Evolutionary conservation across 2,329 filamentous ascomycete species (phyloP).

Genomic region (Fusarium cyanostomum): DNA sequence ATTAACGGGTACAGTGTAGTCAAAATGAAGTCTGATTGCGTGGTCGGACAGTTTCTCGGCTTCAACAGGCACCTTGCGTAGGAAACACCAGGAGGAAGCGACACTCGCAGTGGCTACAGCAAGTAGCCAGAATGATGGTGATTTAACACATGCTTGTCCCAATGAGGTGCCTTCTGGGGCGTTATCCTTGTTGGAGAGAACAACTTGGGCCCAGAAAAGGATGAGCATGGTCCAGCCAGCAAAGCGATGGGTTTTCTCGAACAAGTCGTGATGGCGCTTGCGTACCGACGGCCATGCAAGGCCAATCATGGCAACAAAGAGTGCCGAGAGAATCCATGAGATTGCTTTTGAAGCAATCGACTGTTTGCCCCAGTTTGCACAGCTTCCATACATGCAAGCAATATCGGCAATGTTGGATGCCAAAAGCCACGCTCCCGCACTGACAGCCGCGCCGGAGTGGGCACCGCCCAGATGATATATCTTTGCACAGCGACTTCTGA

Average conservation of each 20-base stretch:
- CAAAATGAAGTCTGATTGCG: constrained; percentile 75
- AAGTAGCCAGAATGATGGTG: constrained; percentile 72
- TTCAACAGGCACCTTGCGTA: constrained; percentile 73
- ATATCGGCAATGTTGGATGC: constrained; percentile 48
- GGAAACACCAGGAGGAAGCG: constrained; percentile 75
- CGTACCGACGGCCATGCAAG: constrained; percentile 73
- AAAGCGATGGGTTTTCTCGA: constrained; percentile 77
- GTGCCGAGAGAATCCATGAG: constrained; percentile 66
- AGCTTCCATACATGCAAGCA: constrained; percentile 30
- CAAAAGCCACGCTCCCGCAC: constrained; percentile 59
- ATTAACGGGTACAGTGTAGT: constrained; percentile 66
- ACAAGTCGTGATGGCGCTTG: constrained; percentile 70
- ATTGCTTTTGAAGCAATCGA: constrained; percentile 57
- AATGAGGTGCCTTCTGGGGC: constrained; percentile 46
- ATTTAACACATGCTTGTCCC: constrained; percentile 50
- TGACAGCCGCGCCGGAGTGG: constrained; percentile 60
- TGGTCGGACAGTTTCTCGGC: constrained; percentile 77
- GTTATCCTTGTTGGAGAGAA: constrained; percentile 61
- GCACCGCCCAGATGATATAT: constrained; percentile 63
- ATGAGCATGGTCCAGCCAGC: constrained; percentile 73
- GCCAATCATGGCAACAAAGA: constrained; percentile 67
- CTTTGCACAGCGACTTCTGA: constrained; percentile 58
- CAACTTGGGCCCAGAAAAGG: constrained; percentile 72
- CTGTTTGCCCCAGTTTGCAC: constrained; percentile 31
- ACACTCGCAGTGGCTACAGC: constrained; percentile 70